Evolutionary conservation across 352 stramenopile species (phyloP), one percentile per base, ranked within the genome.

Genomic region (Phytophthora meadii): DNA sequence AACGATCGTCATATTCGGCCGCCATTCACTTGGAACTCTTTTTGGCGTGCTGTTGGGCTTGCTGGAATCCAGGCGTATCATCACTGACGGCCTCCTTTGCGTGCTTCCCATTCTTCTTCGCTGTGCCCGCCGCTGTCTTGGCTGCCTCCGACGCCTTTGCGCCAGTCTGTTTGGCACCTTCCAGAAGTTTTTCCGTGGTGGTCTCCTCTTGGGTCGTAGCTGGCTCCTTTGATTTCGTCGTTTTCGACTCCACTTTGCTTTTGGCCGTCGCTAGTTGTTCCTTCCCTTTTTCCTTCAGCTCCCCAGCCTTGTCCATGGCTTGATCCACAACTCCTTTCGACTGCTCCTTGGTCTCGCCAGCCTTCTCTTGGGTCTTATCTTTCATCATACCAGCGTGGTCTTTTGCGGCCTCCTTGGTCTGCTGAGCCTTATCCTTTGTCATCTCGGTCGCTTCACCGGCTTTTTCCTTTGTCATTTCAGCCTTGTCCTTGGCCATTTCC

Each of bases 1-100:
- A 34, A 9, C 22, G 42, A 39, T 65, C 40, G 34, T 41, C 51
- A 69, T 48, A 47, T 66, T 51, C 46, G 3, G 48, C 63, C 45
- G 32, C 51, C 44, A 54, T 74, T 77, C 65, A 74, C 49, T 76
- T 70, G 28, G 57, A 56, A 19, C 24, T 57, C 47, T 62, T 59
- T 0, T 30, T 12, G 32, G 36, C 54, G 2, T 62, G 39, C 25
- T 66, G 17, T 45, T 68, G 55, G 10, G 59, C 61, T 15, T 46
- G 15, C 49, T 54, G 34, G 34, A 46, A 67, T 6, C 50, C 50
- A 50, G 59, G 49, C 10, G 14, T 27, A 32, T 40, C 51, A 39
- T 22, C 34, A n/a, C 24, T 62, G 9, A 14, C 30, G 39, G 50
- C 44, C 3, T 14, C 28, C 10, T 59, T 66, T 9, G 34, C 34